Conservation (phyloP, 1,139 yeast species). For the Yamadazyma dendronema region DNA sequence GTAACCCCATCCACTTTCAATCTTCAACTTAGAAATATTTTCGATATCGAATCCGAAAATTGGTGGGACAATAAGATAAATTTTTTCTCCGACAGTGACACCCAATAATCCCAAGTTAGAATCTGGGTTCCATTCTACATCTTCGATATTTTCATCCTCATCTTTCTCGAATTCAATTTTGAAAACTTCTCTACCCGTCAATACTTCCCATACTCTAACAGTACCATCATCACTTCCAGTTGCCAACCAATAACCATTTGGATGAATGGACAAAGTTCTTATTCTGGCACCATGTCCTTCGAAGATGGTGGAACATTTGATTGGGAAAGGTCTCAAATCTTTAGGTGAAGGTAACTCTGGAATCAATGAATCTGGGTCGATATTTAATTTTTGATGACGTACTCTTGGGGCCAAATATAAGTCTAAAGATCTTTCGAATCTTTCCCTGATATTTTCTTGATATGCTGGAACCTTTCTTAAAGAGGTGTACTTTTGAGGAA, state of each 20-base stretch:
- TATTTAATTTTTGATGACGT: conserved; percentile 84
- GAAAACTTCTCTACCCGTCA: conserved; percentile 92
- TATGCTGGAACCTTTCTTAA: conserved; percentile 95
- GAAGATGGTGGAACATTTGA: conserved; percentile 79
- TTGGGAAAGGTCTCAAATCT: conserved; percentile 98
- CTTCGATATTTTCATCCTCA: conserved; percentile 74
- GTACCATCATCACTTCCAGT: conserved; percentile 98
- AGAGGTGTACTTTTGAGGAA: conserved; percentile 80
- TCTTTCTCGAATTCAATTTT: conserved; percentile 52
- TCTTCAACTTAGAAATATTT: conserved; percentile 71
- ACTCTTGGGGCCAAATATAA: conserved; percentile 95
- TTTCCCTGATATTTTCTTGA: conserved; percentile 78
- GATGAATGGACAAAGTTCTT: conserved; percentile 80
- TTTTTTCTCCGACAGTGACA: conserved; percentile 76
- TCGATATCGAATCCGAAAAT: conserved; percentile 86
- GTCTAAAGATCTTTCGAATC: conserved; percentile 92
- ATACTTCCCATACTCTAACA: conserved; percentile 92
- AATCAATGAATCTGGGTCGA: conserved; percentile 93
- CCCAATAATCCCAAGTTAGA: conserved; percentile 72
- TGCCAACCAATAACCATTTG: conserved; percentile 91
- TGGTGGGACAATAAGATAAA: conserved; percentile 83
- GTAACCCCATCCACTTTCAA: conserved; percentile 93
- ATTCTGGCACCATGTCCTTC: conserved; percentile 83
- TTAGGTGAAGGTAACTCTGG: conserved; percentile 97
- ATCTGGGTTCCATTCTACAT: conserved; percentile 90